These are phyloP conservation scores for Haplographium delicatum DNA, from an alignment of 495 filamentous ascomycete genomes.

Conservation along the genomic window DNA sequence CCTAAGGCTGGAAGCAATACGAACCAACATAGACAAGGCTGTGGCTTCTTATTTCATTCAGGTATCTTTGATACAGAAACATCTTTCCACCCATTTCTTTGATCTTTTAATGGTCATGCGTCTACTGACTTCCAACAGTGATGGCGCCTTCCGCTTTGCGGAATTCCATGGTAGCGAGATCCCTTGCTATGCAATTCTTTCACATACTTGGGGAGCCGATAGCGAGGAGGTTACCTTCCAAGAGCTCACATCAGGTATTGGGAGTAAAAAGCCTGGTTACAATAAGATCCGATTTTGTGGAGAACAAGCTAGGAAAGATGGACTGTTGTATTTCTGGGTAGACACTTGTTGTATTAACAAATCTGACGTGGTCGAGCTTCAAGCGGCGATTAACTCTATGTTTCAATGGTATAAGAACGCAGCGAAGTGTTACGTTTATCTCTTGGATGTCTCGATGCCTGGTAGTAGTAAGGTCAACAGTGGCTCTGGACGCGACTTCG, in stretches of 20 bases:
- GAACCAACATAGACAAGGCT: too few species aligned
- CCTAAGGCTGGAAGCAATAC: too few species aligned
- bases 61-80: too few species aligned
- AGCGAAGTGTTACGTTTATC: conserved; percentile 14
- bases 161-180: neutral
- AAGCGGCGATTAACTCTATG: conserved; percentile 36
- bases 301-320: conserved; percentile 24
- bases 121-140: neutral
- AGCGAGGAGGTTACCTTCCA: conserved; percentile 21
- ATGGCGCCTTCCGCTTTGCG: neutral
- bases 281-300: conserved; percentile 29
- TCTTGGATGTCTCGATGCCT: conserved; percentile 9
- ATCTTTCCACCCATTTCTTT: too few species aligned
- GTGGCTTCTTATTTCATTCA: too few species aligned
- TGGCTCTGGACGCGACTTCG: neutral
- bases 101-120: too few species aligned
- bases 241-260: conserved; percentile 17
- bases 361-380: conserved; percentile 17
- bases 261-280: conserved; percentile 24
- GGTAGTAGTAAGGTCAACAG: neutral
- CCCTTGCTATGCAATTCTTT: conserved; percentile 22
- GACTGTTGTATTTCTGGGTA: conserved; percentile 22
- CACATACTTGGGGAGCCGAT: conserved; percentile 25
- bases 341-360: conserved; percentile 25
- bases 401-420: conserved; percentile 29